Conservation (phyloP, 139 green algal genomes). For the Micractinium sp. region DNA sequence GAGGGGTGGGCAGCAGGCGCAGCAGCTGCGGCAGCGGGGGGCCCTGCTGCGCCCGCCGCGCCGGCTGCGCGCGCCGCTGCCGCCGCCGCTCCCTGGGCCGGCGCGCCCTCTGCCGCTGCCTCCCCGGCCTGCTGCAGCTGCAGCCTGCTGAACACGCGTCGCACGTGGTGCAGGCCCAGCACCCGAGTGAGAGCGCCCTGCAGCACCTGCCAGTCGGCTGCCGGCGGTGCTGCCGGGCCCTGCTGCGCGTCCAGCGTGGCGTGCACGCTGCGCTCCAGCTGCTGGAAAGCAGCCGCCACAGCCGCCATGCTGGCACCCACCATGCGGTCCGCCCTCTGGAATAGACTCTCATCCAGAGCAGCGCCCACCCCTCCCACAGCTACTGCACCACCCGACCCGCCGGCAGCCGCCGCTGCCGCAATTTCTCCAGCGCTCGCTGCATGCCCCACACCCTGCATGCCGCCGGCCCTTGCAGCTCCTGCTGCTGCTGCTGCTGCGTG, state of each 20-base stretch:
- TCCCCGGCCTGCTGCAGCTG: slow-evolving; percentile 3
- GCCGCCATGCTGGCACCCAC: not conserved
- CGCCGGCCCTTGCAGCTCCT: not conserved
- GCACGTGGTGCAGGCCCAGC: slow-evolving; percentile 25
- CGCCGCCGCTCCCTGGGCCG: not conserved
- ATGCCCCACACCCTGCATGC: not conserved
- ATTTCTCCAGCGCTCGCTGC: not conserved
- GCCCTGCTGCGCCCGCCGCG: not conserved
- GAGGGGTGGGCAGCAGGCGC: not conserved
- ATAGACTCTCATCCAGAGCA: slow-evolving; percentile 25
- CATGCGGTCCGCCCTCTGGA: slow-evolving; percentile 14
- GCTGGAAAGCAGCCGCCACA: slow-evolving; percentile 19
- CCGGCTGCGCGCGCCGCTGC: not conserved
- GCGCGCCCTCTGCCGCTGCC: not conserved
- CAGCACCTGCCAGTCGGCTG: slow-evolving; percentile 18
- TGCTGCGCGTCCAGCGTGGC: slow-evolving; percentile 34
- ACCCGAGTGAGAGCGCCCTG: not conserved
- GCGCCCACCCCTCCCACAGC: not conserved
- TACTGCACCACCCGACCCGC: not conserved
- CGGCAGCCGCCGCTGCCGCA: not conserved
- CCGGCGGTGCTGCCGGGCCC: slow-evolving; percentile 5
- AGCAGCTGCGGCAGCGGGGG: not conserved
- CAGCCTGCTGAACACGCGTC: slow-evolving; percentile 21
- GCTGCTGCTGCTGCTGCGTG: not conserved
- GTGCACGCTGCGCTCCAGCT: slow-evolving; percentile 11